Base-by-base conservation (phyloP, 2,329 filamentous ascomycete genomes). In the Monilinia aucupariae region DNA sequence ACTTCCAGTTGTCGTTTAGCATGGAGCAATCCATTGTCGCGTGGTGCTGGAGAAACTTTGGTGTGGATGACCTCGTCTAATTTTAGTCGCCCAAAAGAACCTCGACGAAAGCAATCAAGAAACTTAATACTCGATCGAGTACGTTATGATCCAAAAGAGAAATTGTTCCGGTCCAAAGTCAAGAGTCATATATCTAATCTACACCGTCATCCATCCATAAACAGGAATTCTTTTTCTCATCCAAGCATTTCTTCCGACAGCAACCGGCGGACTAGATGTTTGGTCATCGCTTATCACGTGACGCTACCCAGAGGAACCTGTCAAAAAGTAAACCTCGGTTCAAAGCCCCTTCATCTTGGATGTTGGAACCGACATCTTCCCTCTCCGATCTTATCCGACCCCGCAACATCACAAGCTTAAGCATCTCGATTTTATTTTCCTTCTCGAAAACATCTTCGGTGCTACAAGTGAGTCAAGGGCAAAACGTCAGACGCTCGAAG, bases 371-470 rank as follows among this genome's bases (percentile, higher is more conserved):
- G 60, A 58, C 25, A 62, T 62, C 7, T 58, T 49, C 45, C 60
- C 43, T n/a, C 41, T 62, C 51, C 60, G 51, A 41, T 41, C 15
- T 48, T 39, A 30, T 30, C 51, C 60, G 51, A 56, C 51, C 60
- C 60, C 60, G 51, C 60, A 39, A 39, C 56, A 56, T 62, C 60
- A 62, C 60, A 62, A 56, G 60, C 60, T 62, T 62, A 22, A n/a
- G n/a, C 8, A 20, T 47, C 54, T 56, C 27, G 4, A 56, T 56
- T 12, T 25, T n/a, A 34, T 45, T 10, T 56, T n/a, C 41, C 30
- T 13, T 34, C 48, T 45, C 15, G 48, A 43, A 43, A n/a, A 20
- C 25, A 62, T 49, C 30, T 41, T 56, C 32, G 50, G 59, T 49
- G 32, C 30, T 43, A 27, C 48, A 37, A 59, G 15, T 9, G 15